These are phyloP conservation scores for Lasiosphaeria ovina DNA, from an alignment of 495 filamentous ascomycete species.

Conservation along the genomic window DNA sequence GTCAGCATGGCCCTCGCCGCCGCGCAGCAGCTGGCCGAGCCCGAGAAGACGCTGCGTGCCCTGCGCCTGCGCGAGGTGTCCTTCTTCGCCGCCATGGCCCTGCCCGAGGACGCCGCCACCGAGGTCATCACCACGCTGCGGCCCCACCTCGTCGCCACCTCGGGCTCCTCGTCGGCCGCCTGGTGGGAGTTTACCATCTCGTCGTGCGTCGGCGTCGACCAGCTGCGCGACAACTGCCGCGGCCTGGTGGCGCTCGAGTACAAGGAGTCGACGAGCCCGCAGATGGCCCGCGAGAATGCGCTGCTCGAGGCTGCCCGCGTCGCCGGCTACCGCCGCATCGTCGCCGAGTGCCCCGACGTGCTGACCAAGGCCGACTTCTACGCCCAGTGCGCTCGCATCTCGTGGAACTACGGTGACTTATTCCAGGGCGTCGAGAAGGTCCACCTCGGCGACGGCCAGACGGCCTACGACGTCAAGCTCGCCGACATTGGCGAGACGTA, in stretches of 20 bases:
- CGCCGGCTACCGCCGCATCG: neutral
- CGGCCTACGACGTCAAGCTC: neutral
- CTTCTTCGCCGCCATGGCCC: conserved; percentile 18
- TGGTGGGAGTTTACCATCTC: conserved; percentile 10
- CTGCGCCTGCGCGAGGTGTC: conserved; percentile 33
- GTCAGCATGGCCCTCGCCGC: conserved; percentile 24
- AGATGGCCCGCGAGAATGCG: neutral
- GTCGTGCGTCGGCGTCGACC: neutral
- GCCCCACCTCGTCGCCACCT: neutral
- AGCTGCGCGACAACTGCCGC: conserved; percentile 2
- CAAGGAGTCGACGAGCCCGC: neutral
- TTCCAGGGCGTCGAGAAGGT: conserved; percentile 5
- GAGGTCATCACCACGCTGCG: conserved; percentile 3
- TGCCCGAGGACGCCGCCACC: conserved; percentile 14
- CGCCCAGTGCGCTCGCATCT: too few species aligned
- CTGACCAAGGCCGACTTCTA: neutral
- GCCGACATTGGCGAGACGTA: conserved; percentile 5
- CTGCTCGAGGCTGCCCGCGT: neutral
- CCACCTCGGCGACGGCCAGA: conserved; percentile 1
- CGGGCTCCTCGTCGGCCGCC: neutral
- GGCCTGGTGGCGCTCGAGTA: conserved; percentile 2
- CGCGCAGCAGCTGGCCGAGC: conserved; percentile 10
- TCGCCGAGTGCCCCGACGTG: neutral
- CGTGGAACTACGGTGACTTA: neutral
- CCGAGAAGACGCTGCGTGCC: neutral